Evolutionary conservation across 2,329 filamentous ascomycete species (phyloP).

Genomic region (Pleurostoma richardsiae): DNA sequence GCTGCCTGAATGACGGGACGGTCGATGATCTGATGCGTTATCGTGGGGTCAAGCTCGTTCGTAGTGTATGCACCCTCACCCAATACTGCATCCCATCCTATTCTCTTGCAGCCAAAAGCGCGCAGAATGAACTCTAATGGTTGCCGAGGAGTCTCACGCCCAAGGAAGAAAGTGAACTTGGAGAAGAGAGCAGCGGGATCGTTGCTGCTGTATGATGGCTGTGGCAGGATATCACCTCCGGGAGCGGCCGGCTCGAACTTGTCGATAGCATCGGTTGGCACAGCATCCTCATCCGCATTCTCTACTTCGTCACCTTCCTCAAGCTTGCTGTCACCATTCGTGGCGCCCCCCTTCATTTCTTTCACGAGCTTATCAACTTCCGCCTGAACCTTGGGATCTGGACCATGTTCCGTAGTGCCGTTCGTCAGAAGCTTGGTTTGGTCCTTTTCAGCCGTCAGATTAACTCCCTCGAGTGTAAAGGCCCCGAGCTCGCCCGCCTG

Average conservation of each 20-base stretch:
- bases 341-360: conserved; percentile 53
- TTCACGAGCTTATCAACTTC: conserved; percentile 65
- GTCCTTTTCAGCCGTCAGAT: conserved; percentile 50
- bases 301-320: conserved; percentile 34
- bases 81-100: conserved; percentile 89
- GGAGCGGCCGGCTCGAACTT: conserved; percentile 83
- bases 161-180: conserved; percentile 86
- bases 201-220: conserved; percentile 64
- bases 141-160: conserved; percentile 85
- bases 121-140: conserved; percentile 90
- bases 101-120: conserved; percentile 90
- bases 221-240: conserved; percentile 79
- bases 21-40: conserved; percentile 96
- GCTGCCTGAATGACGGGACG: conserved; percentile 68
- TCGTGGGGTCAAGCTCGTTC: conserved; percentile 78
- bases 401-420: conserved; percentile 44
- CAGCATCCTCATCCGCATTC: conserved; percentile 40
- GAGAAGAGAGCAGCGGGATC: conserved; percentile 76
- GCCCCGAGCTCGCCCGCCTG: conserved; percentile 84
- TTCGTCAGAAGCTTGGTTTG: conserved; percentile 49
- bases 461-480: conserved; percentile 78
- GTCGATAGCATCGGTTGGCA: conserved; percentile 66
- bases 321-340: conserved; percentile 30
- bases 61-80: conserved; percentile 91
- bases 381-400: conserved; percentile 59